A percentile compares a stretch with the other conserved stretches of the same genome.
Conservation (phyloP, 2,329 filamentous ascomycete species). For the Curvularia verruculosa region DNA sequence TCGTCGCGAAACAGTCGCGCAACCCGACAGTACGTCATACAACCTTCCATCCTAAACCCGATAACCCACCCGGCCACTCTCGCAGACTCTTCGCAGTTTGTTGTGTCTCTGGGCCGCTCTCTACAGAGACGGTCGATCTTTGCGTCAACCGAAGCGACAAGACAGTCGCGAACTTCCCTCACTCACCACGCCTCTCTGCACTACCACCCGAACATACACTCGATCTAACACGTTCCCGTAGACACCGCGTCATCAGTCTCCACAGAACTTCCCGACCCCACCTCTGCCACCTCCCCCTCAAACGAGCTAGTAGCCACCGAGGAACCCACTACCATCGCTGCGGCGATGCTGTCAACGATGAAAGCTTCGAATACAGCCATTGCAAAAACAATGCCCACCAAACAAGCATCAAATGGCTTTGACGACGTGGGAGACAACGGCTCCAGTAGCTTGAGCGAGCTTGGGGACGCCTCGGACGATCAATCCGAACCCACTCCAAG, state of each 20-base stretch:
- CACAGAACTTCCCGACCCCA: constrained; percentile 25
- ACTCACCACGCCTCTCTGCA: constrained; percentile 7
- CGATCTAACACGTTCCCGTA: constrained; percentile 16
- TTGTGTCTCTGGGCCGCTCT: background rate
- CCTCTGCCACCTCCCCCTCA: constrained; percentile 56
- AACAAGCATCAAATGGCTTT: constrained; percentile 22
- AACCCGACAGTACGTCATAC: constrained; percentile 31
- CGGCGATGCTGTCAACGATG: constrained; percentile 35
- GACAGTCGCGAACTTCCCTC: constrained; percentile 18
- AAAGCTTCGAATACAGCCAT: constrained; percentile 29
- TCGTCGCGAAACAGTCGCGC: constrained; percentile 25
- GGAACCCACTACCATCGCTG: constrained; percentile 19
- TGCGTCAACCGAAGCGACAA: constrained; percentile 28
- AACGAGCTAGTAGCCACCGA: constrained; percentile 20
- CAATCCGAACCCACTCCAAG: constrained; percentile 45
- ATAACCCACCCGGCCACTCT: background rate
- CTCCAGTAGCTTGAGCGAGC: constrained; percentile 92
- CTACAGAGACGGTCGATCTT: constrained; percentile 16
- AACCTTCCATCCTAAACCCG: background rate
- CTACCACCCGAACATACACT: background rate
- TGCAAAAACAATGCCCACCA: constrained; percentile 21
- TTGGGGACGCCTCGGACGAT: constrained; percentile 78
- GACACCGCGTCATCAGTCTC: constrained; percentile 23
- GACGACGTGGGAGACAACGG: constrained; percentile 63
- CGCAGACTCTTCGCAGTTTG: background rate